These are phyloP conservation scores for Zygnema circumcarinatum DNA, from an alignment of 139 green algal genomes.

Conservation along the genomic window DNA sequence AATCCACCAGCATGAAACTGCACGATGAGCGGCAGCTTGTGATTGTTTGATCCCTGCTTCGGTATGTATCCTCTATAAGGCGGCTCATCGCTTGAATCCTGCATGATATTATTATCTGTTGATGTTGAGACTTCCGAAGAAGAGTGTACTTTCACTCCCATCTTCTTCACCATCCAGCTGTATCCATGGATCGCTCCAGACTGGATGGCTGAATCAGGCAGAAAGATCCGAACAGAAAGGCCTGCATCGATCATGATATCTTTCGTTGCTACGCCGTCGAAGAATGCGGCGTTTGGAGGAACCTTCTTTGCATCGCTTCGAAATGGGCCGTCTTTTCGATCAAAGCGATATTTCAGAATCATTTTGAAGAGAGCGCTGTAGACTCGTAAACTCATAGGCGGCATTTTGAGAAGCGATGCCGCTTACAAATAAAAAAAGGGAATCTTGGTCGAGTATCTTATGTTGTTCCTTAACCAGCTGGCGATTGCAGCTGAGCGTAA, in stretches of 20 bases:
- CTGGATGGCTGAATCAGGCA: slow-evolving; percentile 31
- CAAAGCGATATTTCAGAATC: slow-evolving; percentile 24
- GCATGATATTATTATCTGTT: background rate
- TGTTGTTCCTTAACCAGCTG: too few species aligned
- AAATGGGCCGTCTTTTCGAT: background rate
- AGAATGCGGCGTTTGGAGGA: slow-evolving; percentile 29
- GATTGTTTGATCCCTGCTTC: background rate
- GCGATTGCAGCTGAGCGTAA: too few species aligned
- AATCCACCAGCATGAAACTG: slow-evolving; percentile 45
- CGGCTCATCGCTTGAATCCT: slow-evolving; percentile 8
- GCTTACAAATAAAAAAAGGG: too few species aligned
- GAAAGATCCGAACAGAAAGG: slow-evolving; percentile 41
- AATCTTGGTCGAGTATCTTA: too few species aligned
- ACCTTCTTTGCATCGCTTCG: slow-evolving; percentile 5
- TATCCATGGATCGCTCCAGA: slow-evolving; percentile 21
- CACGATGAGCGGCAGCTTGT: slow-evolving; percentile 43
- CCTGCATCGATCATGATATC: slow-evolving; percentile 36
- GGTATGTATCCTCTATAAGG: slow-evolving; percentile 45
- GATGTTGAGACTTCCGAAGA: background rate
- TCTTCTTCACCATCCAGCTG: slow-evolving; percentile 45
- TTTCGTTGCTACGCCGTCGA: slow-evolving; percentile 41
- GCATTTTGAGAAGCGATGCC: too few species aligned
- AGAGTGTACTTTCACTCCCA: background rate
- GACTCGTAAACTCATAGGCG: background rate
- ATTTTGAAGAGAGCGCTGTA: slow-evolving; percentile 30